Conservation (phyloP, 164 flowering plant genomes). For the Magnolia kwangsiensis region DNA sequence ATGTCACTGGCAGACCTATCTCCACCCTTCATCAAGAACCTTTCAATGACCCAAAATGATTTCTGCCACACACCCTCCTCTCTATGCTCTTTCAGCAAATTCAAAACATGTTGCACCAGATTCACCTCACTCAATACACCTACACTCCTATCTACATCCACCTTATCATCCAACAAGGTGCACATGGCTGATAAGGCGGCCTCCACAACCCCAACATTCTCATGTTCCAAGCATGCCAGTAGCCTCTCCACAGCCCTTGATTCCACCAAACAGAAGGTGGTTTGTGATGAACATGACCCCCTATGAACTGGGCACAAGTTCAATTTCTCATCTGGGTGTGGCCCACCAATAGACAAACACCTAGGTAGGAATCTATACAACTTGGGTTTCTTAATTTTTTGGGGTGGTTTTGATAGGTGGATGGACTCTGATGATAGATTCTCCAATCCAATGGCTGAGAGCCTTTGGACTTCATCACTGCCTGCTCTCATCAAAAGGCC, state of each 20-base stretch:
- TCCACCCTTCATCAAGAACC: conserved; percentile 54
- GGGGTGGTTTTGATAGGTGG: conserved; percentile 50
- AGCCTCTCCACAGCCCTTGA: conserved; percentile 63
- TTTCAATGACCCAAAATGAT: conserved; percentile 69
- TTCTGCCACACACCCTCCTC: conserved; percentile 55
- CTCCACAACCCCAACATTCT: conserved; percentile 60
- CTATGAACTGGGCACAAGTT: conserved; percentile 59
- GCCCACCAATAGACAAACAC: conserved; percentile 20
- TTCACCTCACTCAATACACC: conserved; percentile 38
- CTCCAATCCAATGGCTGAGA: conserved; percentile 64
- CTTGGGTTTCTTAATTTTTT: conserved; percentile 30
- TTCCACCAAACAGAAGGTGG: conserved; percentile 67
- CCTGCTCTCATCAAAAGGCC: conserved; percentile 50
- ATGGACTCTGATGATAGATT: conserved; percentile 58
- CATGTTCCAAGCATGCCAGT: conserved; percentile 53
- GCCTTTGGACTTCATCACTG: conserved; percentile 66
- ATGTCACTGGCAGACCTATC: conserved; percentile 42
- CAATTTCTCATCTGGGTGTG: conserved; percentile 28
- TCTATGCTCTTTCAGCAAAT: conserved; percentile 50
- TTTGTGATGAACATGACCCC: conserved; percentile 67
- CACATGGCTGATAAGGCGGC: conserved; percentile 68
- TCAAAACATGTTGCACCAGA: conserved; percentile 44
- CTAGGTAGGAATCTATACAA: conserved; percentile 27
- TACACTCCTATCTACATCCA: conserved; percentile 59
- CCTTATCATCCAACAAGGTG: conserved; percentile 66